These are phyloP conservation scores for Blastobotrys proliferans DNA, from an alignment of 1,139 yeast species.

Conservation along the genomic window DNA sequence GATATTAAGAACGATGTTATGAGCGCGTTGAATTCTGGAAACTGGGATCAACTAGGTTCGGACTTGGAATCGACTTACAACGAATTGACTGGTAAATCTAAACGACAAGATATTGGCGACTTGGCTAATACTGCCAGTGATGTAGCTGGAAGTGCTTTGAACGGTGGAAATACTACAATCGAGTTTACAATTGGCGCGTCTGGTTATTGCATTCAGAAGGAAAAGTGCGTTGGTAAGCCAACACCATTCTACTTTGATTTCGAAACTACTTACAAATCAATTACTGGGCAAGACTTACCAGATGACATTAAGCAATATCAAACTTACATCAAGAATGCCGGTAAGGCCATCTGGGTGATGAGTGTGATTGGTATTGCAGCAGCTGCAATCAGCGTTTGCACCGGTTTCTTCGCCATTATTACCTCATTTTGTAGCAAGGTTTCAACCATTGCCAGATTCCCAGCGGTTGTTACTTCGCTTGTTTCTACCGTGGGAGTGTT, in stretches of 20 bases:
- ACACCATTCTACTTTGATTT: slow-evolving; percentile 14
- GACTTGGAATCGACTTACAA: neutral
- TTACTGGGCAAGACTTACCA: slow-evolving; percentile 6
- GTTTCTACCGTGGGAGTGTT: slow-evolving; percentile 1
- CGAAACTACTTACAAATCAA: slow-evolving; percentile 7
- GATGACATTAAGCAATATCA: slow-evolving; percentile 9
- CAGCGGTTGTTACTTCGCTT: slow-evolving; percentile 6
- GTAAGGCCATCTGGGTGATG: slow-evolving; percentile 12
- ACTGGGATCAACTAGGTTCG: neutral
- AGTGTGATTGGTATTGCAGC: slow-evolving; percentile 6
- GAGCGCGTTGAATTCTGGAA: too few species aligned
- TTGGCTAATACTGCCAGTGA: too few species aligned
- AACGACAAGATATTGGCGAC: neutral
- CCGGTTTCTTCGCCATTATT: slow-evolving; percentile 8
- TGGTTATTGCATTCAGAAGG: slow-evolving; percentile 11
- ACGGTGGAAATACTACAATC: too few species aligned
- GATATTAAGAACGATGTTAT: too few species aligned
- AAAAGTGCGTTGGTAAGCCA: slow-evolving; percentile 7
- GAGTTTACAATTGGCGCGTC: slow-evolving; percentile 10
- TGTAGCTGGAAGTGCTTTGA: neutral
- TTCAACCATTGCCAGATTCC: slow-evolving; percentile 8
- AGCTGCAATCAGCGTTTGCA: neutral
- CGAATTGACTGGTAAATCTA: neutral
- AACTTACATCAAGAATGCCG: slow-evolving; percentile 4
- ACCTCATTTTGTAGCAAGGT: slow-evolving; percentile 12